Base-by-base conservation (phyloP, 2,329 filamentous ascomycete genomes). In the Metarhizium robertsii region DNA sequence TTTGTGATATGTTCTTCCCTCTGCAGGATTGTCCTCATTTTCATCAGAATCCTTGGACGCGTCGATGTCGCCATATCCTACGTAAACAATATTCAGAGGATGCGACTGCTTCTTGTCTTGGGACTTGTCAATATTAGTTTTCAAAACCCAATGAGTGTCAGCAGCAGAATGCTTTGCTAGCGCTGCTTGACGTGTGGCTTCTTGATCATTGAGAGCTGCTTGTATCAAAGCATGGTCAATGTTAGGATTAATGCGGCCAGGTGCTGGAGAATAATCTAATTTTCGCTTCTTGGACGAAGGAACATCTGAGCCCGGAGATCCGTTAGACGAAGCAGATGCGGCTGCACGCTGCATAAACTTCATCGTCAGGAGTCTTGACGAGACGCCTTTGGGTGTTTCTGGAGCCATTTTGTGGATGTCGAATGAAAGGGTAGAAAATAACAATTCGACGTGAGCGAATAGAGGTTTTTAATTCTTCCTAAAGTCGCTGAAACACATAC, bases 301-400 rank as follows among this genome's bases (percentile, higher is more conserved):
- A 18, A 78, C 74, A 20, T 80, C 77, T 52, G 73, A 71, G 63
- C 75, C 66, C 60, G 79, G 69, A 57, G 74, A 74, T 18, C 74
- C 68, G 52, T 71, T 66, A 57, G 65, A 72, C 38, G 75, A 74
- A 52, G 74, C 75, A 29, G 85, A 81, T 52, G 86, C 84, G 52
- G 85, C 87, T 59, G 88, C 88, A 65, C 92, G 83, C 76, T 95
- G 92, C 92, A 96, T 96, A 69, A 96, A 96, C 76, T 95, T 95
- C 91, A 96, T 96, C 42, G 88, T 92, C 66, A 95, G 79, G 50
- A 96, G 85, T 62, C 91, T 85, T 57, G 87, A 92, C 60, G 92
- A 96, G 84, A 95, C 91, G 49, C 78, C 79, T 71, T 81, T 81
- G 50, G 82, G 76, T 58, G 76, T 84, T 66, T 77, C 73, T 58